phyloP scores from a whole-genome alignment of 225 moss, liverwort and hornwort species.

The Thuidium tamariscinum region DNA sequence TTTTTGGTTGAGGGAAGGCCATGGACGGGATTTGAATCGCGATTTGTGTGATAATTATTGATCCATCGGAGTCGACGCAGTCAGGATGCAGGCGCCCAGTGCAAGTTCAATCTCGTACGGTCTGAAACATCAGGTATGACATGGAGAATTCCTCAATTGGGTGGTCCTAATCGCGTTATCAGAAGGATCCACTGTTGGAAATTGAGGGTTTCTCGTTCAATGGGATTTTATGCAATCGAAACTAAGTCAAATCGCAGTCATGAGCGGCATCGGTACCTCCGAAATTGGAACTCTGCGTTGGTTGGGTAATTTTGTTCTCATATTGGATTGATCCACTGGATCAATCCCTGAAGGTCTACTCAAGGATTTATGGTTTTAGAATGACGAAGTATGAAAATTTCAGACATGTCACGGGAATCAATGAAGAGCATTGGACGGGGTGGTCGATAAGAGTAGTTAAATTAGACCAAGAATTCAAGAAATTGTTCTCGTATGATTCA shows the following conservation, averaged over 20 bases:
- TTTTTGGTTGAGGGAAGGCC: not conserved
- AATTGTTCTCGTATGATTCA: not conserved
- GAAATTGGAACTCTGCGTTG: not conserved
- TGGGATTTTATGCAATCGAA: not conserved
- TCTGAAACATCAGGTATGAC: slow-evolving; percentile 15
- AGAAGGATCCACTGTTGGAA: not conserved
- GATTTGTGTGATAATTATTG: not conserved
- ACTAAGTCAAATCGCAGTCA: not conserved
- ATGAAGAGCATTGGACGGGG: not conserved
- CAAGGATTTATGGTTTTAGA: not conserved
- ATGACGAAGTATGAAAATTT: not conserved
- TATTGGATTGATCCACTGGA: not conserved
- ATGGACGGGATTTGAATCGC: not conserved
- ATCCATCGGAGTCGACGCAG: not conserved
- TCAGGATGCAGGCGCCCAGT: slow-evolving; percentile 13
- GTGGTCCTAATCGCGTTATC: not conserved
- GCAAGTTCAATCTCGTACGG: slow-evolving; percentile 4
- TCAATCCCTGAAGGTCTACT: not conserved
- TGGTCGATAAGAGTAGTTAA: not conserved
- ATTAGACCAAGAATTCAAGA: not conserved
- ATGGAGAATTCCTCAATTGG: not conserved
- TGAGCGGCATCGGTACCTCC: not conserved
- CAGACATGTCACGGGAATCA: not conserved
- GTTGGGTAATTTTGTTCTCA: not conserved
- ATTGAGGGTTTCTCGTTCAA: not conserved